phyloP scores from a whole-genome alignment of 768 basidiomycete species.

The Calocybe indica region DNA sequence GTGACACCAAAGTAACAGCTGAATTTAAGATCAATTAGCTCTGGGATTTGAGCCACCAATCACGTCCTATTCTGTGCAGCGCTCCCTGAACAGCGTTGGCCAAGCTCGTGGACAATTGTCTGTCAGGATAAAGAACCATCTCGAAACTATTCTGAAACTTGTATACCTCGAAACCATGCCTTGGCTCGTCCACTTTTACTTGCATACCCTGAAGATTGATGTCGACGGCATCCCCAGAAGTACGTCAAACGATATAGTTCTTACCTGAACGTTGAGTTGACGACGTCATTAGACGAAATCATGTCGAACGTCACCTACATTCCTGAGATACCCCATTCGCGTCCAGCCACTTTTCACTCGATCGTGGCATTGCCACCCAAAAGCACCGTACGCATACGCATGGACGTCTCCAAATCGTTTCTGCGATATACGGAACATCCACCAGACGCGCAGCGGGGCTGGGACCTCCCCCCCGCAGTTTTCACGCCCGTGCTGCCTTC shows the following conservation, averaged over 20 bases:
- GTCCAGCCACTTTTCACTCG: conserved; percentile 75
- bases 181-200: conserved; percentile 84
- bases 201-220: conserved; percentile 64
- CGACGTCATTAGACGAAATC: conserved; percentile 44
- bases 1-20: background rate
- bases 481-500: conserved; percentile 36
- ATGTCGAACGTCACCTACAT: conserved; percentile 62
- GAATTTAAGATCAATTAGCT: conserved; percentile 20
- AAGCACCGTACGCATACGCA: conserved; percentile 54
- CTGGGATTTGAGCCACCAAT: conserved; percentile 31
- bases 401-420: conserved; percentile 80
- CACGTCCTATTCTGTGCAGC: conserved; percentile 54
- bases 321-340: conserved; percentile 59
- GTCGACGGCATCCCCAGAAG: conserved; percentile 42
- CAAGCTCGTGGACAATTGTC: conserved; percentile 75
- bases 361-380: conserved; percentile 64
- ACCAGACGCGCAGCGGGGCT: conserved; percentile 91
- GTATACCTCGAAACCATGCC: conserved; percentile 91
- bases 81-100: conserved; percentile 66
- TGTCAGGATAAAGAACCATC: conserved; percentile 60
- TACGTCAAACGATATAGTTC: conserved; percentile 18
- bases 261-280: background rate
- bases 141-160: conserved; percentile 33
- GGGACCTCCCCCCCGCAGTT: conserved; percentile 89
- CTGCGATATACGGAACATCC: conserved; percentile 94